phyloP scores from a whole-genome alignment of 768 basidiomycete species.

The Agaricus subrufescens region DNA sequence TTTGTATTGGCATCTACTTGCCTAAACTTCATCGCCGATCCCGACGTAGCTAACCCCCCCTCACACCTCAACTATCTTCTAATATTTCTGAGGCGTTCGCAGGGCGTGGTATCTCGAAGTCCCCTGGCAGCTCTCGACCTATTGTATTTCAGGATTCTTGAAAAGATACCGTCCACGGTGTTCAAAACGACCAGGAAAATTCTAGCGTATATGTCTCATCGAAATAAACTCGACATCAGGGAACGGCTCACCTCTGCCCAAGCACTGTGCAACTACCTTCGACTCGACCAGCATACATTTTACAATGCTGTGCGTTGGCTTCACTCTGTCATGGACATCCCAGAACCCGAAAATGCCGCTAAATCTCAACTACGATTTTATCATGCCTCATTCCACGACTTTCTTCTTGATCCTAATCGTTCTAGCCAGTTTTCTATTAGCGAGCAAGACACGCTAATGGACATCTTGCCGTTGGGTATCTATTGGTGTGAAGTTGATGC shows the following conservation, averaged over 20 bases:
- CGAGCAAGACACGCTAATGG: background rate
- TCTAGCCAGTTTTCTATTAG: background rate
- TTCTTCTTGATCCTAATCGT: background rate
- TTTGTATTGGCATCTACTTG: too few relatives aligned
- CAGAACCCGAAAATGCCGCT: background rate
- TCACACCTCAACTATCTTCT: too few relatives aligned
- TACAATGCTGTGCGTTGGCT: background rate
- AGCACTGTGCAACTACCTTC: background rate
- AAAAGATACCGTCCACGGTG: too few relatives aligned
- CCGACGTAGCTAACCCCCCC: too few relatives aligned
- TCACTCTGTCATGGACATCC: background rate
- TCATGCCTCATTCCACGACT: slow-evolving; percentile 4
- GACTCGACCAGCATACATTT: background rate
- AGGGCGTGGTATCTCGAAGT: too few relatives aligned
- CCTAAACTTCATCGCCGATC: too few relatives aligned
- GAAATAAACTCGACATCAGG: background rate
- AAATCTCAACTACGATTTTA: background rate
- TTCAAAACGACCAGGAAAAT: too few relatives aligned
- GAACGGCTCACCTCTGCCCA: too few relatives aligned
- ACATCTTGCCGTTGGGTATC: background rate
- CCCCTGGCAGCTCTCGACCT: too few relatives aligned
- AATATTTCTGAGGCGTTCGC: too few relatives aligned
- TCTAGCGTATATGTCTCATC: background rate
- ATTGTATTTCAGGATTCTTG: too few relatives aligned
- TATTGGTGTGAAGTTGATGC: background rate